These are phyloP conservation scores for Candida maris DNA, from an alignment of 805 yeast species.

Conservation along the genomic window DNA sequence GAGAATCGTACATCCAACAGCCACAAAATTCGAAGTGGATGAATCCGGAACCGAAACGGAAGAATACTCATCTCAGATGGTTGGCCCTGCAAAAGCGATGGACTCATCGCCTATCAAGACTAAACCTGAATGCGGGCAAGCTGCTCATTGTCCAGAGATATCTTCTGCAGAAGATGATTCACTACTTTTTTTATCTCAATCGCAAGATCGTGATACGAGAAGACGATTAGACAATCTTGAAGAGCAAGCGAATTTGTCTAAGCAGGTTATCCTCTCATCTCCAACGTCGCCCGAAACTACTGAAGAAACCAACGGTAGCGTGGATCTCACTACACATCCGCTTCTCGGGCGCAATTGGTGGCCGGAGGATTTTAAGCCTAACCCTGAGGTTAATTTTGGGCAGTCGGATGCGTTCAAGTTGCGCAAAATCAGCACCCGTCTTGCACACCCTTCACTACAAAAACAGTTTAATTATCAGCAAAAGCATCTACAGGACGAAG, in stretches of 20 bases:
- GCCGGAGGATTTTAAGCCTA: conserved; percentile 35
- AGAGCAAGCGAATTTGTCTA: background rate
- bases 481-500: conserved; percentile 17
- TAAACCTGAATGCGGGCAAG: too few species aligned
- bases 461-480: conserved; percentile 22
- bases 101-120: too few species aligned
- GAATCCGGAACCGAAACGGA: conserved; percentile 17
- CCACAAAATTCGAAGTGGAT: background rate
- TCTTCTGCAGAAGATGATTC: conserved; percentile 10
- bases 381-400: conserved; percentile 25
- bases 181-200: conserved; percentile 6
- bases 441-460: conserved; percentile 23
- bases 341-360: conserved; percentile 28
- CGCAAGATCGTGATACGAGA: conserved; percentile 11
- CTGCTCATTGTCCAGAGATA: too few species aligned
- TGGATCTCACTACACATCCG: conserved; percentile 29
- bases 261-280: conserved; percentile 3
- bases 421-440: conserved; percentile 16
- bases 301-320: background rate
- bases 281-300: conserved; percentile 1
- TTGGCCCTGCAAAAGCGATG: background rate
- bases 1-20: background rate
- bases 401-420: conserved; percentile 17
- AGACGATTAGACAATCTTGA: conserved; percentile 8
- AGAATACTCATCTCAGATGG: conserved; percentile 5